Conservation (phyloP, 805 yeast species). For the Candida adriatica region DNA sequence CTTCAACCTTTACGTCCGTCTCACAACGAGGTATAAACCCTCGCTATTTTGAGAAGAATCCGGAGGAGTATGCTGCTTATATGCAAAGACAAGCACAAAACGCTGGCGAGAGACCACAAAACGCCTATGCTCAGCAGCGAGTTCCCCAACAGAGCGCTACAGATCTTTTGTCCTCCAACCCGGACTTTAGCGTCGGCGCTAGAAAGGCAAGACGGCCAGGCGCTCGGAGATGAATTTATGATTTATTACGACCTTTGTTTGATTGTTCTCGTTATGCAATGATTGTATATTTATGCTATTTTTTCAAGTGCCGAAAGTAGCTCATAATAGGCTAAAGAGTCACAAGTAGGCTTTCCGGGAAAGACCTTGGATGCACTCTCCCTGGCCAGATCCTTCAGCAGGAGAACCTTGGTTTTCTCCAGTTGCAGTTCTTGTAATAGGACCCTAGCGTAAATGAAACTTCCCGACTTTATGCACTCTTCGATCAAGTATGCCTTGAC, state of each 20-base stretch:
- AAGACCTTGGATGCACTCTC: too few relatives aligned
- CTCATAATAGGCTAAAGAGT: too few relatives aligned
- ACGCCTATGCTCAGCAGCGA: not conserved
- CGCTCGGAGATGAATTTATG: too few relatives aligned
- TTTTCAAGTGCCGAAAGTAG: too few relatives aligned
- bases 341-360: too few relatives aligned
- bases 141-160: constrained; percentile 1
- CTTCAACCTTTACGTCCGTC: constrained; percentile 68
- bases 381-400: too few relatives aligned
- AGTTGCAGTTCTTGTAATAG: constrained; percentile 1
- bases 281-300: too few relatives aligned
- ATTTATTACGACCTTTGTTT: too few relatives aligned
- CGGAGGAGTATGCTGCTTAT: constrained; percentile 16
- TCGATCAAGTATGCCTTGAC: constrained; percentile 2
- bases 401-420: too few relatives aligned
- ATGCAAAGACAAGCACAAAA: constrained; percentile 9
- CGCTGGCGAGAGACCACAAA: not conserved
- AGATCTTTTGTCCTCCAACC: constrained; percentile 19
- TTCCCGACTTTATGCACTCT: constrained; percentile 3
- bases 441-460: constrained; percentile 7
- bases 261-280: too few relatives aligned
- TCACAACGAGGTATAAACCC: constrained; percentile 73
- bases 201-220: constrained; percentile 2
- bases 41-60: constrained; percentile 31
- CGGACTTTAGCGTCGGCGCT: constrained; percentile 16